A percentile compares a stretch with the other conserved stretches of the same genome.
phyloP scores from a whole-genome alignment of 2,329 filamentous ascomycete species.

The Venturia asperata region DNA sequence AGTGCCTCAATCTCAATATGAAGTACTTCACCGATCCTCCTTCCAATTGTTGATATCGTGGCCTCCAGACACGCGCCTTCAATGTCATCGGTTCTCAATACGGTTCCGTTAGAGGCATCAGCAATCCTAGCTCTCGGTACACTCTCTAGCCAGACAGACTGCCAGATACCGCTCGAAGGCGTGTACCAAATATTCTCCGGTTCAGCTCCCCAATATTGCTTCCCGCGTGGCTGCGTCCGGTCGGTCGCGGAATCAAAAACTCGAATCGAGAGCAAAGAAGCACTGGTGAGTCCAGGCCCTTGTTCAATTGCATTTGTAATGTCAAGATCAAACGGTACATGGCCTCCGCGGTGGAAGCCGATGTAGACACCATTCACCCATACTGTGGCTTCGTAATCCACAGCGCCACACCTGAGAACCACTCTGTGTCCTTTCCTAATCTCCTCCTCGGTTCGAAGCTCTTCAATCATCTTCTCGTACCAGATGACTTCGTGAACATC shows the following conservation, averaged over 20 bases:
- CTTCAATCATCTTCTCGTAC: slow-evolving; percentile 51
- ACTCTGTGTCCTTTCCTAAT: slow-evolving; percentile 35
- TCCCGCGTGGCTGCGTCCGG: slow-evolving; percentile 57
- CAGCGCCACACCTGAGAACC: slow-evolving; percentile 52
- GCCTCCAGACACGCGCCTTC: slow-evolving; percentile 6
- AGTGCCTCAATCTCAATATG: not conserved
- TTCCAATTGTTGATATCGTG: not conserved
- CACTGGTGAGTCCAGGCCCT: slow-evolving; percentile 18
- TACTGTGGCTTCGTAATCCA: slow-evolving; percentile 54
- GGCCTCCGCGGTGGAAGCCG: slow-evolving; percentile 51
- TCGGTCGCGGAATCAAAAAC: slow-evolving; percentile 59
- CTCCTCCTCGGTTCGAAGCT: slow-evolving; percentile 43
- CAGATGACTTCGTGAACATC: slow-evolving; percentile 60
- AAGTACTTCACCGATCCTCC: not conserved
- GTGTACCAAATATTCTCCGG: slow-evolving; percentile 12
- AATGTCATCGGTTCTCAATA: not conserved
- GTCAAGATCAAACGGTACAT: slow-evolving; percentile 53
- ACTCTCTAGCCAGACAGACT: slow-evolving; percentile 16
- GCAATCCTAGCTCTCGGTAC: slow-evolving; percentile 22
- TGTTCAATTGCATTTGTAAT: slow-evolving; percentile 40
- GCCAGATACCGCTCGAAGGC: slow-evolving; percentile 17
- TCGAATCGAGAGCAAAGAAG: slow-evolving; percentile 44
- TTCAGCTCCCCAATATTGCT: slow-evolving; percentile 56
- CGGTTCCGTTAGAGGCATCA: slow-evolving; percentile 26
- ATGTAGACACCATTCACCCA: slow-evolving; percentile 50